Percentiles rank a stretch among this genome's conserved stretches.
phyloP scores from a whole-genome alignment of 2,329 filamentous ascomycete species.

The Hypoxylon sp. region DNA sequence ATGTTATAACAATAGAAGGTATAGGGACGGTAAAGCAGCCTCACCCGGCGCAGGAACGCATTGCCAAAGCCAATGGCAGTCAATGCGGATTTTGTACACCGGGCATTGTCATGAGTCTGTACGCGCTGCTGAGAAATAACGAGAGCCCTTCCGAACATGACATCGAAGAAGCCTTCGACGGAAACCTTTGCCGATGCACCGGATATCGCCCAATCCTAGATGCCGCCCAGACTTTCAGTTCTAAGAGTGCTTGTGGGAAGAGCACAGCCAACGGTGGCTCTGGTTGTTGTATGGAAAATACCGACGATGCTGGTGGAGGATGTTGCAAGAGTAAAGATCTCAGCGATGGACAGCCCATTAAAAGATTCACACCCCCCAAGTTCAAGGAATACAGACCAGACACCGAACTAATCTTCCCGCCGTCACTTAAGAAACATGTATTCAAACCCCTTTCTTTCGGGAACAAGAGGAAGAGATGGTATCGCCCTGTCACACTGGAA shows the following conservation, averaged over 20 bases:
- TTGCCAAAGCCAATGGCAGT: conserved; percentile 90
- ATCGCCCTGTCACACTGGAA: conserved; percentile 83
- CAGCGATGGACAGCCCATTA: conserved; percentile 62
- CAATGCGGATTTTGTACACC: conserved; percentile 97
- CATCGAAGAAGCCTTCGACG: conserved; percentile 95
- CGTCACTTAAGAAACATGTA: conserved; percentile 81
- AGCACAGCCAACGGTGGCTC: conserved; percentile 58
- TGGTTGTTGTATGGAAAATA: conserved; percentile 77
- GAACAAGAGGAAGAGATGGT: conserved; percentile 95
- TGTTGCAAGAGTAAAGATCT: conserved; percentile 74
- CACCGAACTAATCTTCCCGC: conserved; percentile 95
- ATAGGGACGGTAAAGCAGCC: conserved; percentile 89
- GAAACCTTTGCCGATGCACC: conserved; percentile 94
- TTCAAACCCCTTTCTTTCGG: conserved; percentile 86
- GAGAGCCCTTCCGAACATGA: conserved; percentile 79
- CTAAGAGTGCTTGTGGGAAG: conserved; percentile 60
- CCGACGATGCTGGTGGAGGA: conserved; percentile 57
- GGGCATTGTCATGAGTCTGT: conserved; percentile 97
- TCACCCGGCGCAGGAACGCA: conserved; percentile 88
- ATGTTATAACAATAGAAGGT: conserved; percentile 97
- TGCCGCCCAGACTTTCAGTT: conserved; percentile 88
- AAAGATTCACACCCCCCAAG: conserved; percentile 81
- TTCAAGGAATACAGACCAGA: conserved; percentile 96
- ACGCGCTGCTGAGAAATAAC: conserved; percentile 89
- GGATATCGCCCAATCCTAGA: conserved; percentile 95